Conservation (phyloP, 2,329 filamentous ascomycete genomes). For the Dactylellina parvicollis region DNA sequence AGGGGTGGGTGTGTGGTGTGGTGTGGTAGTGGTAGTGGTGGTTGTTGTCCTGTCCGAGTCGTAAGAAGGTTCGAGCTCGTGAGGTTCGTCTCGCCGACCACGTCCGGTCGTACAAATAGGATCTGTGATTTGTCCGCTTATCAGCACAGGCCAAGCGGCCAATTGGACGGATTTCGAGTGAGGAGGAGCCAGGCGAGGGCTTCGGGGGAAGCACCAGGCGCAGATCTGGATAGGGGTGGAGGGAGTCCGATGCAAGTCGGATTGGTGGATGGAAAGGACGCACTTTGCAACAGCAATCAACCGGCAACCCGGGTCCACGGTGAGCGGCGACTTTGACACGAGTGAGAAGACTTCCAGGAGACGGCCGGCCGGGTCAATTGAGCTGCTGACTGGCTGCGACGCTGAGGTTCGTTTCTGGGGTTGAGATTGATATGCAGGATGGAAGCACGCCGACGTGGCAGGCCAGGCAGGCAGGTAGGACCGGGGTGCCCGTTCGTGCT, state of each 20-base stretch:
- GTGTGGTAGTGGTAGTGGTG: conserved; percentile 1
- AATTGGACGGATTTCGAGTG: conserved; percentile 36
- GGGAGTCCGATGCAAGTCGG: conserved; percentile 37
- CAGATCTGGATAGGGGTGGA: conserved; percentile 36
- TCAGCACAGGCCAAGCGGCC: conserved; percentile 23
- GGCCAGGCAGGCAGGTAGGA: conserved; percentile 7
- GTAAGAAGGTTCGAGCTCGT: conserved; percentile 24
- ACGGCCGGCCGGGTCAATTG: conserved; percentile 40
- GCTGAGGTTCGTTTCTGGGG: conserved; percentile 10
- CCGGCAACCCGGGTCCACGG: conserved; percentile 40
- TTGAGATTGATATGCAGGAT: conserved; percentile 32
- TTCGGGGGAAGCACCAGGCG: conserved; percentile 37
- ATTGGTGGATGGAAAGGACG: conserved; percentile 25
- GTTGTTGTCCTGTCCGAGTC: conserved; percentile 5
- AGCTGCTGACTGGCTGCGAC: conserved; percentile 15
- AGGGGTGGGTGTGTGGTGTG: conserved; percentile 12
- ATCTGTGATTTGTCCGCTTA: conserved; percentile 53
- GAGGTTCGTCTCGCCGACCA: conserved; percentile 43
- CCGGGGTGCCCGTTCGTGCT: not conserved
- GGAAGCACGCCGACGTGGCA: conserved; percentile 51
- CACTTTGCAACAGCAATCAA: not conserved
- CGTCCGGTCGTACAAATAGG: conserved; percentile 27
- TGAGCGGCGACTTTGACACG: too few species aligned
- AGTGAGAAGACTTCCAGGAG: not conserved
- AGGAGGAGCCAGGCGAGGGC: conserved; percentile 9